phyloP scores from a whole-genome alignment of 1,284 basidiomycete genomes.

The Rhodotorula sp. region DNA sequence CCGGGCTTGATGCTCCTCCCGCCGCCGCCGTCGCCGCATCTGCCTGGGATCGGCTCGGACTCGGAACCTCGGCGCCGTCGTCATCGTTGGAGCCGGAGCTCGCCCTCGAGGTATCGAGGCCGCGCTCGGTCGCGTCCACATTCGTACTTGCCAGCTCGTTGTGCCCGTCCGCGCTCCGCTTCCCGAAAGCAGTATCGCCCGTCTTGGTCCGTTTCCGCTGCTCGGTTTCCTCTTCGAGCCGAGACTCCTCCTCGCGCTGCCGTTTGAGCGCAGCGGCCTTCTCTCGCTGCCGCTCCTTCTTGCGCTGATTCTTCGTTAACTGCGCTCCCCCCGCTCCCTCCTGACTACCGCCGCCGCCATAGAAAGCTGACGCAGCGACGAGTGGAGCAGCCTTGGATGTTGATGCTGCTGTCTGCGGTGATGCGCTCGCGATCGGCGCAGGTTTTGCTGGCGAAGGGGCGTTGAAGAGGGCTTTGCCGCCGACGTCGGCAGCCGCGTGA shows the following conservation, averaged over 20 bases:
- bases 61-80: background rate
- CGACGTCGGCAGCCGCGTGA: background rate
- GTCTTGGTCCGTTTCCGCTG: background rate
- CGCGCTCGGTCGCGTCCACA: background rate
- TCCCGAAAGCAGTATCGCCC: background rate
- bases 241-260: constrained; percentile 5
- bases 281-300: constrained; percentile 25
- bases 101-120: too few species aligned
- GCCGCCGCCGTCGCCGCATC: background rate
- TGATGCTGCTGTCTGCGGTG: background rate
- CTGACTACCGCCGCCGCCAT: background rate
- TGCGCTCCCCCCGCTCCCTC: too few species aligned
- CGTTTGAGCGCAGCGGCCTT: constrained; percentile 6
- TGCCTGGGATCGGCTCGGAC: background rate
- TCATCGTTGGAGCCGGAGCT: background rate
- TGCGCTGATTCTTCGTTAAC: constrained; percentile 31
- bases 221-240: constrained; percentile 12
- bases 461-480: constrained; percentile 19
- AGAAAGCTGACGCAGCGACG: constrained; percentile 7
- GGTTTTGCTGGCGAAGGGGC: constrained; percentile 19
- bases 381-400: background rate
- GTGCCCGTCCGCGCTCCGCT: background rate
- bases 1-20: constrained; percentile 1
- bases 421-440: background rate
- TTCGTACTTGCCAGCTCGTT: background rate